Base-by-base conservation (phyloP, 2,329 filamentous ascomycete species). In the Verticillium tricorpus region DNA sequence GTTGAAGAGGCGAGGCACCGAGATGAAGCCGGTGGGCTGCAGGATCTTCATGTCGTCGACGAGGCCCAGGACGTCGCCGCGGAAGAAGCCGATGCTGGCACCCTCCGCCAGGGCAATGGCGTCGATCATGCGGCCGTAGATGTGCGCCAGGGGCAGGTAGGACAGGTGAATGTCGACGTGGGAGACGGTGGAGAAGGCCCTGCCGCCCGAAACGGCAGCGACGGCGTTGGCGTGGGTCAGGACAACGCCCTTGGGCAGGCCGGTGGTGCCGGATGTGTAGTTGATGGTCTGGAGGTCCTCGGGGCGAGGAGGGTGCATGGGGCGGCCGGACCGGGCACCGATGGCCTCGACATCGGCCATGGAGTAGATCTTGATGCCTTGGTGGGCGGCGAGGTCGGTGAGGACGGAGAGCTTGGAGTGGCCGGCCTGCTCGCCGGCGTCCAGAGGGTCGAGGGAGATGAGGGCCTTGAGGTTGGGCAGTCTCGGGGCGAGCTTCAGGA, bases 111-210 rank as follows among this genome's bases (percentile, higher is more conserved):
- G 80, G 15, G 86, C 85, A 3, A 82, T 80, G 73, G 96, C 90
- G 73, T 99, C 95, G 50, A 88, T 81, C 67, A 97, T 82, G 61
- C 95, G 89, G 66, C 93, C 91, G 74, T 92, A 97, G 69, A 99
- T 98, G 73, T 99, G 95, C 11, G 95, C 95, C 45, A 97, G 80
- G 0, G 95, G 95, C 59, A 99, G 84, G 76, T 98, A 99, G 1
- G 94, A 98, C 62, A 92, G 85, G 67, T 89, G 81, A 3, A 88
- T 78, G 67, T 95, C 90, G 64, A 75, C 76, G 58, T 78, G 69
- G 2, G 69, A 67, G 61, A 85, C 80, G 14, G 80, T 78, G 14
- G 78, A 79, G 62, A 85, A 80, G 40, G 85, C 76, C 62, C 91
- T 81, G 58, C 84, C 85, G 19, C 83, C 78, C 14, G 87, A 81